Base-by-base conservation (phyloP, 352 stramenopile species). In the Phytophthora kernoviae region DNA sequence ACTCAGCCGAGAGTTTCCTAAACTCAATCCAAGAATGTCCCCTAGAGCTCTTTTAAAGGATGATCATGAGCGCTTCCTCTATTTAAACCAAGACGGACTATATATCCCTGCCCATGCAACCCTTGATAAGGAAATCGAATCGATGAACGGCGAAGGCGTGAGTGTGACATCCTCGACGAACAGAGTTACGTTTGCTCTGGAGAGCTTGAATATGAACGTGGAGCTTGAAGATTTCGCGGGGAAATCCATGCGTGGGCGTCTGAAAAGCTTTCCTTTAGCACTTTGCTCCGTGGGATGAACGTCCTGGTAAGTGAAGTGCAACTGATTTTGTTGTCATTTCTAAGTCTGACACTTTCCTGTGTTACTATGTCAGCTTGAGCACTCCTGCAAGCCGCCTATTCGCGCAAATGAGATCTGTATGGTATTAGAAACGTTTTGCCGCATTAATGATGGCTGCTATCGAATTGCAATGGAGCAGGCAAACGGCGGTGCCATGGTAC, bases 161-260 rank as follows among this genome's bases (percentile, higher is more conserved):
- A 77, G 51, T 37, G 69, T 73, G 18, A 68, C 68, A n/a, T 77
- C 74, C 2, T 62, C 64, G 1, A 85, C 73, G 17, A 86, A 91
- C 40, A 82, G 77, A 49, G 60, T 89, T 22, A 68, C 85, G 17
- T 92, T 94, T 60, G 69, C 79, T 1, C 61, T 94, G 12, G 82
- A 94, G 17, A 90, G 79, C 42, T 73, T 92, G 55, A 89, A 81
- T 52, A 80, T 86, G 59, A 91, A 88, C 49, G 74, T 91, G 24
- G 68, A 87, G 46, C 68, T 73, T 10, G 65, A 75, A 30, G 79
- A 94, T 57, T 92, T 94, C 50, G 41, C 60, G 1, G 66, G 67
- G 1, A 85, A 80, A 34, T 30, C 50, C 6, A 70, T 86, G 24
- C 70, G 84, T 32, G 57, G 51, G 7, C 73, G 73, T 5, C 68